Percentiles rank a stretch among this genome's conserved stretches.
Conservation (phyloP, 2,329 filamentous ascomycete species). For the Colletotrichum sp. region DNA sequence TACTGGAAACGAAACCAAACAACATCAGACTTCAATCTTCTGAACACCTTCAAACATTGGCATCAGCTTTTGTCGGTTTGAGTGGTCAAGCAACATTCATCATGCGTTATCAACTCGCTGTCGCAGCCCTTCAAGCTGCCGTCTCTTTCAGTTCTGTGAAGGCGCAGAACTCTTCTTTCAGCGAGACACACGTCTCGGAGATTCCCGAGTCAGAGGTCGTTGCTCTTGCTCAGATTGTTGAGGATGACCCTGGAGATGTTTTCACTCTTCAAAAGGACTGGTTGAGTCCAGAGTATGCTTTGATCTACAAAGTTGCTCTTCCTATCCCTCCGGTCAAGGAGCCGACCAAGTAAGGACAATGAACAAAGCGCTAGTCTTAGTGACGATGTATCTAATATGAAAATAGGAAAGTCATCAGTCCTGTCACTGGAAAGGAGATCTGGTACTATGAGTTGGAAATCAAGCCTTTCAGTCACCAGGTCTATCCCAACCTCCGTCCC, state of each 20-base stretch:
- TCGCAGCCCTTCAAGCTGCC: neutral
- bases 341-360: constrained; percentile 39
- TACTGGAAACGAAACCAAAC: neutral
- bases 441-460: constrained; percentile 42
- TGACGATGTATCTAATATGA: neutral
- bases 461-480: constrained; percentile 35
- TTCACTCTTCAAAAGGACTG: constrained; percentile 21
- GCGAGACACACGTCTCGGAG: neutral
- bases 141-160: neutral
- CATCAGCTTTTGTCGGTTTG: neutral
- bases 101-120: neutral
- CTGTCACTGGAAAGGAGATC: constrained; percentile 35
- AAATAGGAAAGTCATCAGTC: constrained; percentile 35
- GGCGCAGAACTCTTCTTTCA: constrained; percentile 6
- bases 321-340: constrained; percentile 49
- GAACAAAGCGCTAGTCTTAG: neutral
- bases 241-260: neutral
- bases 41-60: neutral
- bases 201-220: neutral
- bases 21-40: neutral
- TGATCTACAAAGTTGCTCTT: constrained; percentile 35
- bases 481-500: constrained; percentile 39
- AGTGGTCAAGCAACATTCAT: neutral
- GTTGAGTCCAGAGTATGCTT: constrained; percentile 24
- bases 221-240: neutral